Conservation (phyloP, 2,329 filamentous ascomycete species). For the Grosmannia serpens region DNA sequence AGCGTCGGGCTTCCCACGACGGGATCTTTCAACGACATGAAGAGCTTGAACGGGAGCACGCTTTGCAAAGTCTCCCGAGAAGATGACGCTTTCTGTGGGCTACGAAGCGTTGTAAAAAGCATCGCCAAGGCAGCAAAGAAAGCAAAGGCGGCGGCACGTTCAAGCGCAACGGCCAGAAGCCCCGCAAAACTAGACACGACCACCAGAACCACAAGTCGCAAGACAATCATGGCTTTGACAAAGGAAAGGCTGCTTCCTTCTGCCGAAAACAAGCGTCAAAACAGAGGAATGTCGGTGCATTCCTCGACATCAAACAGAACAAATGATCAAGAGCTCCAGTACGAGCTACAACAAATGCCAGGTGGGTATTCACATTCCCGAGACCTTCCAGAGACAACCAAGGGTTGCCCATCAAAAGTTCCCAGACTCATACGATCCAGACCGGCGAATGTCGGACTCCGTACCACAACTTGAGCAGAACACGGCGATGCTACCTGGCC, state of each 20-base stretch:
- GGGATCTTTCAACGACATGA: conserved; percentile 12
- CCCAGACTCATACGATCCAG: not conserved
- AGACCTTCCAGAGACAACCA: not conserved
- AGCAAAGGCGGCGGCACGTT: not conserved
- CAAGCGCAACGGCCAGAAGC: not conserved
- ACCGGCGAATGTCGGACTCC: not conserved
- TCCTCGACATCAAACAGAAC: not conserved
- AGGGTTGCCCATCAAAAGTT: not conserved
- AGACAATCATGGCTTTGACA: not conserved
- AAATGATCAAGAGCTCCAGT: not conserved
- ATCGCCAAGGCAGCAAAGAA: not conserved
- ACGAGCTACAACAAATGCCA: not conserved
- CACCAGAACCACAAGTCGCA: not conserved
- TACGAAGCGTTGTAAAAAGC: not conserved
- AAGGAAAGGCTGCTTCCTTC: not conserved
- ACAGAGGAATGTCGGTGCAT: not conserved
- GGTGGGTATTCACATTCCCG: not conserved
- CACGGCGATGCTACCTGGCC: not conserved
- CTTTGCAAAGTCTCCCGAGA: not conserved
- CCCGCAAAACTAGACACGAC: not conserved
- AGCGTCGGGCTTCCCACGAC: conserved; percentile 10
- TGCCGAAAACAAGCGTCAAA: no score
- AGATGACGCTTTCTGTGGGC: not conserved
- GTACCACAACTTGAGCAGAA: not conserved
- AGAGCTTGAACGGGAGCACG: conserved; percentile 5